A percentile compares a stretch with the other conserved stretches of the same genome.
Evolutionary conservation across 495 filamentous ascomycete species (phyloP).

Genomic region (Aspergillus conjunctus): DNA sequence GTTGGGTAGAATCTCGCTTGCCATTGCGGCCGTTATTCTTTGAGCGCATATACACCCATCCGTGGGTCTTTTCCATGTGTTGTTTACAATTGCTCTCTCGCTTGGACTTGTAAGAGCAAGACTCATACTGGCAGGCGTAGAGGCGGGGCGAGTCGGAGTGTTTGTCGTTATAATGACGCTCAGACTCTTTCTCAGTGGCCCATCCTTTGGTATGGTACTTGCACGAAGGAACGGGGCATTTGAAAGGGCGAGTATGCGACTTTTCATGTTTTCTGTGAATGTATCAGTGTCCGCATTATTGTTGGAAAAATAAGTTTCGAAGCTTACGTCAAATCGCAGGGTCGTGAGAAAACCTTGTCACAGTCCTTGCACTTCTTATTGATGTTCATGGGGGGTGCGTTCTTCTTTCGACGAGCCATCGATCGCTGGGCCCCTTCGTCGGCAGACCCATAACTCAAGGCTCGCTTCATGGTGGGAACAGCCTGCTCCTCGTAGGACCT

Average conservation of each 20-base stretch:
- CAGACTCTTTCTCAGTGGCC: constrained; percentile 96
- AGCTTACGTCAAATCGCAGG: constrained; percentile 77
- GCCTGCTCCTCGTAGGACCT: constrained; percentile 47
- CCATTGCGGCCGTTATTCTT: constrained; percentile 71
- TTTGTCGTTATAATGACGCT: constrained; percentile 93
- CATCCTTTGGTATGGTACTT: constrained; percentile 86
- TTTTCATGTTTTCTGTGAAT: constrained; percentile 81
- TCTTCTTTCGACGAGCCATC: constrained; percentile 89
- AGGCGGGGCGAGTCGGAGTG: constrained; percentile 76
- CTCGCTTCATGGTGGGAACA: constrained; percentile 59
- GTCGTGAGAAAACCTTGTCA: constrained; percentile 88
- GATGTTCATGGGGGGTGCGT: constrained; percentile 67
- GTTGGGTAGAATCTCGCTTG: constrained; percentile 16
- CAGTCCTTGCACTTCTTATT: constrained; percentile 77
- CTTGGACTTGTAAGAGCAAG: constrained; percentile 92
- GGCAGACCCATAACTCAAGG: constrained; percentile 55
- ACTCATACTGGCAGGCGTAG: constrained; percentile 79
- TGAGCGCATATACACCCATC: constrained; percentile 84
- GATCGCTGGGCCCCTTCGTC: constrained; percentile 81
- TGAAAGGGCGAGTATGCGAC: constrained; percentile 94
- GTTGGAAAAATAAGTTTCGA: not conserved
- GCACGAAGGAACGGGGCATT: constrained; percentile 78
- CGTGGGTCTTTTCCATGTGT: constrained; percentile 98
- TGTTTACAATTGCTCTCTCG: constrained; percentile 98
- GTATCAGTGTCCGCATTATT: constrained; percentile 27